Conservation (phyloP, 257 asterid species). For the Salvia splendens region DNA sequence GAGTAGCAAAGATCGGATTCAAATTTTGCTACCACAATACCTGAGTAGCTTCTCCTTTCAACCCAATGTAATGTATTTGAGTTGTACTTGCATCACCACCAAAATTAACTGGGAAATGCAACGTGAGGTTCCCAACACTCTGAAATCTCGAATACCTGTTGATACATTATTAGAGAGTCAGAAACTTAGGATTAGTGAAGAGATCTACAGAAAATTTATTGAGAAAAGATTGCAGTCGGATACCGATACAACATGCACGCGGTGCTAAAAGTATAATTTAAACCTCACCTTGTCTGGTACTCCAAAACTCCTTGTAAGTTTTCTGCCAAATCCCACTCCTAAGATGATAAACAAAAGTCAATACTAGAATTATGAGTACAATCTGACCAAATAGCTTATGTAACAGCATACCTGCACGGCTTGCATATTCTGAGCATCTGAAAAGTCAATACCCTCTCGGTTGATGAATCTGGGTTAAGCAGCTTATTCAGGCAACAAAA, state of each 20-base stretch:
- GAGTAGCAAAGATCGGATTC: conserved; percentile 7
- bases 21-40: conserved; percentile 41
- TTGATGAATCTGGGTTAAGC: conserved; percentile 72
- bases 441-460: conserved; percentile 91
- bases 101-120: conserved; percentile 95
- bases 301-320: conserved; percentile 87
- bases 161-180: conserved; percentile 13
- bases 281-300: conserved; percentile 84
- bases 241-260: conserved; percentile 17
- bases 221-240: conserved; percentile 9
- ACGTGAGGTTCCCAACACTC: conserved; percentile 83
- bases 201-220: neutral
- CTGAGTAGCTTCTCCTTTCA: conserved; percentile 99
- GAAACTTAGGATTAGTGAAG: conserved; percentile 18
- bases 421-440: conserved; percentile 92
- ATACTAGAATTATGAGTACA: conserved; percentile 5
- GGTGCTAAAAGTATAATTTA: conserved; percentile 20
- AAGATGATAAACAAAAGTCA: conserved; percentile 33
- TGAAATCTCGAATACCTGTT: conserved; percentile 93
- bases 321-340: conserved; percentile 98
- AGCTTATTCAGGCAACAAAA: conserved; percentile 27
- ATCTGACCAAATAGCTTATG: conserved; percentile 19
- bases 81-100: conserved; percentile 67
- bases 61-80: conserved; percentile 91
- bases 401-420: conserved; percentile 72